Evolutionary conservation across 1,284 basidiomycete species (phyloP).

Genomic region (Caloboletus firmus): DNA sequence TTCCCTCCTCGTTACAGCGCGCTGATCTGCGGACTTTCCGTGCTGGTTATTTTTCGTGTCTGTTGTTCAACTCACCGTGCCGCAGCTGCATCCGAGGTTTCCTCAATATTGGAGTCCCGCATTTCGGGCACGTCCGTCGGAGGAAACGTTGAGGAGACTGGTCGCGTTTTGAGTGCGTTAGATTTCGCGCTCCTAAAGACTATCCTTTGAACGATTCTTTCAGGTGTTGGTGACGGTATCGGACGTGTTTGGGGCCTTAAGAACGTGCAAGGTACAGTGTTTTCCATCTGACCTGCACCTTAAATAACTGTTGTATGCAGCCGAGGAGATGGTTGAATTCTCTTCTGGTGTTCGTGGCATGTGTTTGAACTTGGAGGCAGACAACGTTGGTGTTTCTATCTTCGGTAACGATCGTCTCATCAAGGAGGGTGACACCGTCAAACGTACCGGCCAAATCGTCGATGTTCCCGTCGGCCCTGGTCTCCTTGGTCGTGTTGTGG

Average conservation of each 20-base stretch:
- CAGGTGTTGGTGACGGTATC: slow-evolving; percentile 99
- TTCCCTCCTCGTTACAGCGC: neutral
- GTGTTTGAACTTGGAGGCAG: slow-evolving; percentile 99
- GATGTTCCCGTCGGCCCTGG: slow-evolving; percentile 97
- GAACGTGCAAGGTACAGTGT: slow-evolving; percentile 82
- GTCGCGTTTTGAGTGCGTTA: slow-evolving; percentile 90
- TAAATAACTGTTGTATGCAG: slow-evolving; percentile 40
- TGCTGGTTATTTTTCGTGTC: neutral
- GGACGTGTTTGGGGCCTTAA: slow-evolving; percentile 95
- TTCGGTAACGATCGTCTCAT: slow-evolving; percentile 99
- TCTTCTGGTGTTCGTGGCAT: slow-evolving; percentile 98
- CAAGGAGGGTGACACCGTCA: slow-evolving; percentile 99
- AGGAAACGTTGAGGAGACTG: slow-evolving; percentile 97
- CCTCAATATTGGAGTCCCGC: slow-evolving; percentile 97
- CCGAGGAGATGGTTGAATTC: slow-evolving; percentile 99
- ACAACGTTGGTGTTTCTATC: slow-evolving; percentile 99
- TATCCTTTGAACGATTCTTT: slow-evolving; percentile 19
- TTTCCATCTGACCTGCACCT: slow-evolving; percentile 5
- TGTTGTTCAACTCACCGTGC: slow-evolving; percentile 37
- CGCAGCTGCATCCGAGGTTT: slow-evolving; percentile 96
- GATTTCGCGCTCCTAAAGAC: neutral
- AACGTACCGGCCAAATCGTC: slow-evolving; percentile 99
- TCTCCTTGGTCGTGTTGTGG: slow-evolving; percentile 97
- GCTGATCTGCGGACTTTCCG: slow-evolving; percentile 6
- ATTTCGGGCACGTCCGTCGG: slow-evolving; percentile 90